phyloP scores from a whole-genome alignment of 2,329 filamentous ascomycete species.

The Penicillium griseofulvum region DNA sequence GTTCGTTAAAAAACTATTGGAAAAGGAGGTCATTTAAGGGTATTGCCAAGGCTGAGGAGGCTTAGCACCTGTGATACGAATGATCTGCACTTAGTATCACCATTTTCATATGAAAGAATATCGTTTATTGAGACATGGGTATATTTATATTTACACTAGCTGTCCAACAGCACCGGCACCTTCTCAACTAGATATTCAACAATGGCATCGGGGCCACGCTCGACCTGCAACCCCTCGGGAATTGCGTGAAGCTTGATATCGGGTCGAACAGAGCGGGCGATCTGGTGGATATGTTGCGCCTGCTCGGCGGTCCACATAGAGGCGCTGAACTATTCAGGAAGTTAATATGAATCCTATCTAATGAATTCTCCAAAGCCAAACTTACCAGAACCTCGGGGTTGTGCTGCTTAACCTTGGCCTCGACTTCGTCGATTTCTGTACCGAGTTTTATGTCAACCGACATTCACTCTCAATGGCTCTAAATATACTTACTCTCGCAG shows the following conservation, averaged over 20 bases:
- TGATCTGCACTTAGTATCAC: too few species aligned
- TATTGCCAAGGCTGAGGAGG: not conserved
- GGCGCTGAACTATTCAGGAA: conserved; percentile 55
- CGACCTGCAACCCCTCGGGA: conserved; percentile 43
- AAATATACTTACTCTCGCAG: conserved; percentile 52
- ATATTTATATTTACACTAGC: conserved; percentile 12
- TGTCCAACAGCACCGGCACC: conserved; percentile 40
- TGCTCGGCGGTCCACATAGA: conserved; percentile 56
- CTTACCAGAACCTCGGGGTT: conserved; percentile 57
- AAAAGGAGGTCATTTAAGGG: too few species aligned
- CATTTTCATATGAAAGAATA: too few species aligned
- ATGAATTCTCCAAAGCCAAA: conserved; percentile 6
- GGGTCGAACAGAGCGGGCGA: conserved; percentile 37
- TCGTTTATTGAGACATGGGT: not conserved
- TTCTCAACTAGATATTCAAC: conserved; percentile 44
- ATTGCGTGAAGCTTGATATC: conserved; percentile 45
- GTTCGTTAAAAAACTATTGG: not conserved
- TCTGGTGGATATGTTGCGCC: conserved; percentile 38
- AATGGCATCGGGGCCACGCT: conserved; percentile 43
- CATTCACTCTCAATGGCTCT: not conserved
- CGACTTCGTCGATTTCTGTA: conserved; percentile 54
- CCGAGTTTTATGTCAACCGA: not conserved
- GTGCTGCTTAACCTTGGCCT: conserved; percentile 50
- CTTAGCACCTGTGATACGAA: not conserved
- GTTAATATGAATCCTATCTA: conserved; percentile 4